A percentile compares a stretch with the other conserved stretches of the same genome.
Conservation (phyloP, 306 rosid species). For the Quercus engelmannii region DNA sequence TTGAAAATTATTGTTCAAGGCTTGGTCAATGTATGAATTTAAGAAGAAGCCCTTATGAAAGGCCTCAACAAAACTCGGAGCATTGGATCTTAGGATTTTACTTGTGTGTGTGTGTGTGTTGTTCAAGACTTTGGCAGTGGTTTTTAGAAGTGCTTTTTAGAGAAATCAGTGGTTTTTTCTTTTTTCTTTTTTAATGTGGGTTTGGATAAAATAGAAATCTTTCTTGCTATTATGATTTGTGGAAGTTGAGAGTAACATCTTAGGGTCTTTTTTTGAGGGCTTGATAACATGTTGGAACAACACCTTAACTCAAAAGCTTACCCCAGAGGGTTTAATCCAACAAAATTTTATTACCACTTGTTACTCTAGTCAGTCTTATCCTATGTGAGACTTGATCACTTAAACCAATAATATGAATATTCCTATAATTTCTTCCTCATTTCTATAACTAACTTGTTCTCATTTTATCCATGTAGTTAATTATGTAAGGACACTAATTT, state of each 20-base stretch:
- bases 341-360: neutral
- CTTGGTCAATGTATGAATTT: neutral
- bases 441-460: neutral
- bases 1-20: neutral
- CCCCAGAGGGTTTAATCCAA: no score
- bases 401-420: neutral
- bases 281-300: neutral
- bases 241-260: neutral
- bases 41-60: neutral
- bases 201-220: no score
- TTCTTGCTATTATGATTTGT: neutral
- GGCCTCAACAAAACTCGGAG: neutral
- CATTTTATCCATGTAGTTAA: conserved; percentile 21
- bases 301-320: neutral
- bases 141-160: no score
- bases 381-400: neutral
- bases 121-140: neutral
- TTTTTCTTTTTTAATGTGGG: no score
- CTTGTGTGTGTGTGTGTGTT: neutral
- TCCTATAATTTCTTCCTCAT: neutral
- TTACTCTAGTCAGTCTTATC: neutral
- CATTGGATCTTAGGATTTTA: no score
- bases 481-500: conserved; percentile 23
- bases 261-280: no score
- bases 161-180: no score